Evolutionary conservation across 805 yeast genomes (phyloP), one percentile per base, ranked within the genome.

Genomic region (Pichia heedii): DNA sequence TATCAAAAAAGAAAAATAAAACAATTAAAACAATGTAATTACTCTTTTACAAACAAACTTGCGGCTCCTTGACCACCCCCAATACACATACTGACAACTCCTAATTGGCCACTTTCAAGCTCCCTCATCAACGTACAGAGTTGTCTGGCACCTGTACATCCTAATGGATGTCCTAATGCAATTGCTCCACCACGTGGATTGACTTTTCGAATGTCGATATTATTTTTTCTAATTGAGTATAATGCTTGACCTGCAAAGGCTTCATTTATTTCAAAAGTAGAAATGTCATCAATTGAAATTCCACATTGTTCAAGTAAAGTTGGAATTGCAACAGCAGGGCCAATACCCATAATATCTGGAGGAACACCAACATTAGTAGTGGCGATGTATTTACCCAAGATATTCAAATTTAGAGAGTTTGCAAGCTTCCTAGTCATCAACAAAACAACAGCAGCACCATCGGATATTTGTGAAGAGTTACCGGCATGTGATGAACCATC

Each of bases 11-110:
- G 13, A 5, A 24, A 10, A 24, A 24, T 6, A 24, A 1, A 10
- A 24, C 13, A 24, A 6, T 13, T 24, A 10, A 3, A 24, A 10
- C 27, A 24, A 10, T 1, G 2, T 24, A 24, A 33, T 60, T 71
- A 87, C 69, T 90, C 97, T 56, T 74, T 82, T 36, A 86, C 73
- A 54, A 90, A 74, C 37, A 89, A 70, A 13, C 90, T 83, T 39
- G 97, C 97, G 29, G 97, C 96, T 52, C 97, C 97, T 95, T 89
- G 90, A 55, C 97, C 97, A 30, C 97, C 87, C 57, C 97, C 97
- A 52, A 90, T 81, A 70, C 97, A 90, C 97, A 90, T 90, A 50
- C 95, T 83, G 12, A 94, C 84, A 42, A 90, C 81, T 52, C 97
- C 97, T 51, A 88, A 67, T 68, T 88, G 79, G 48, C 90, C 94